Conservation (phyloP, 2,329 filamentous ascomycete genomes). For the Diaporthe destruens region DNA sequence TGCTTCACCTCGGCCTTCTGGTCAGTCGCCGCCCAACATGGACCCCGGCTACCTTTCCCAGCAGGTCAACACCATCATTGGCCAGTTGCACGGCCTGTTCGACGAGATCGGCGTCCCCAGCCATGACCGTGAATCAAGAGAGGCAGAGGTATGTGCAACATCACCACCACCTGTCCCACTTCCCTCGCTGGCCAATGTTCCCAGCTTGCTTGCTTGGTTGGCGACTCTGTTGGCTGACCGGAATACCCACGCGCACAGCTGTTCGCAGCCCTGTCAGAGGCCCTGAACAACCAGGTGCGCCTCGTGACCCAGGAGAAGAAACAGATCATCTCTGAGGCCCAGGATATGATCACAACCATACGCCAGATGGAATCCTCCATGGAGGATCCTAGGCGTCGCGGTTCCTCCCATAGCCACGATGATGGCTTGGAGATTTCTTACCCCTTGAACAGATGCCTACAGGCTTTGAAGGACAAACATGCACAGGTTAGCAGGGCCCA, state of each 20-base stretch:
- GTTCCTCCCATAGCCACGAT: conserved; percentile 73
- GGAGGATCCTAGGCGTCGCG: conserved; percentile 77
- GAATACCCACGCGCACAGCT: conserved; percentile 66
- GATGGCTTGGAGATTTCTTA: conserved; percentile 83
- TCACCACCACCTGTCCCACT: neutral
- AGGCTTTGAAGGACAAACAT: conserved; percentile 87
- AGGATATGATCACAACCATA: conserved; percentile 85
- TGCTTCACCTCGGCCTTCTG: conserved; percentile 23
- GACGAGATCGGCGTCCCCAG: conserved; percentile 96
- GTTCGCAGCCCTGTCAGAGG: conserved; percentile 91
- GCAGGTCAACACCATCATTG: conserved; percentile 94
- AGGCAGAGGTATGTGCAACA: conserved; percentile 79
- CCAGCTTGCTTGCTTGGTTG: conserved; percentile 31
- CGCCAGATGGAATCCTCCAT: conserved; percentile 94
- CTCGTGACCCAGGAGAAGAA: conserved; percentile 90
- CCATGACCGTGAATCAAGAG: conserved; percentile 91
- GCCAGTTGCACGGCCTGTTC: conserved; percentile 92
- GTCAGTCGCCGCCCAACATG: conserved; percentile 62
- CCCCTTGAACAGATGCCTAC: conserved; percentile 84
- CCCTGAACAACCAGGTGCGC: conserved; percentile 89
- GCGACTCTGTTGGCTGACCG: conserved; percentile 42
- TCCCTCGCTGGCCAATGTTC: too few species aligned
- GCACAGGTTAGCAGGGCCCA: conserved; percentile 83
- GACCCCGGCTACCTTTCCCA: conserved; percentile 93
- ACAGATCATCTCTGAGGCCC: conserved; percentile 88